Evolutionary conservation across 129 eudicot species (phyloP), one percentile per base, ranked within the genome.

Genomic region (Artemisia tridentata): DNA sequence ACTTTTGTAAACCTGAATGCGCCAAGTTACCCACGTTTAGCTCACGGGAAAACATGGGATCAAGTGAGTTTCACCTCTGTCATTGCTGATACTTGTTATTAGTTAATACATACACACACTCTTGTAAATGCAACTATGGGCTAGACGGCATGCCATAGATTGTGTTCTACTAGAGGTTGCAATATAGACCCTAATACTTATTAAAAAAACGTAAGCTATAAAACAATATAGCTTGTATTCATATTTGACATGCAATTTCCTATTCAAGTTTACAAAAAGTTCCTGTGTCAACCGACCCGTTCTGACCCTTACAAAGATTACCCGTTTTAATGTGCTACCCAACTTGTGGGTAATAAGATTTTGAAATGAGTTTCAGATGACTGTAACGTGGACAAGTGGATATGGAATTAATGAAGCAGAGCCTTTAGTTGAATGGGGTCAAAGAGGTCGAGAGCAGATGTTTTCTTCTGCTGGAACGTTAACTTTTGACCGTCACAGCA

Each of bases 331-430:
- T 11, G 45, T 38, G 45, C 45, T 38, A 8, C 45, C 45, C 45
- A 38, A 38, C 11, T 71, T 18, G 68, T 18, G 17, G 61, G 43
- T n/a, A 59, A 80, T 70, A 25, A 34, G 34, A 8, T 17, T 80
- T 45, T 53, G 49, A 50, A 13, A 43, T 77, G 55, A 52, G 43
- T 59, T 55, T 63, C 55, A 91, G 97, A 88, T 88, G 96, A 88
- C 88, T 69, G 84, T 91, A 46, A 91, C 97, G 6, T 91, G 97
- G 97, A 91, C 92, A 38, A 91, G 92, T 72, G 97, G 97, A 52
- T 91, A 91, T 74, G 86, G 82, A 58, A 75, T 91, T 2, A 19
- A 67, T 63, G 90, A 86, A 48, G 92, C 97, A 25, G 75, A 47
- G 20, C 81, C 97, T 55, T 78, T 91, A 66, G 87, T 91, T 18